These are phyloP conservation scores for Apiospora sp. DNA, from an alignment of 2,329 filamentous ascomycete species.

Conservation along the genomic window DNA sequence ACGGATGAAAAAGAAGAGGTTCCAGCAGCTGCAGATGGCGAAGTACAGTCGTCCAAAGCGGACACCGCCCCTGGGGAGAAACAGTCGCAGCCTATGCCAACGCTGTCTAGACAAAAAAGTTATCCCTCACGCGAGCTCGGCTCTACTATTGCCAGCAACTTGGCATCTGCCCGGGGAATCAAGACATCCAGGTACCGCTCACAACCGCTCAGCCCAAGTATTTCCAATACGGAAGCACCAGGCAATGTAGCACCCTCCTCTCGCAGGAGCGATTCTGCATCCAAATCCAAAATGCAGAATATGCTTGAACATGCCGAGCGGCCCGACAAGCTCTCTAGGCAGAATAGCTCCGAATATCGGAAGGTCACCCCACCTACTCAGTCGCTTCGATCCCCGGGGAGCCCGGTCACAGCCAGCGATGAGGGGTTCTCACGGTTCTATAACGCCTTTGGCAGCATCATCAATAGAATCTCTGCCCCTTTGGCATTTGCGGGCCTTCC, in stretches of 20 bases:
- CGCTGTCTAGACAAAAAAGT: conserved; percentile 53
- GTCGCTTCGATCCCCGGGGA: conserved; percentile 40
- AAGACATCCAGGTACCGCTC: conserved; percentile 65
- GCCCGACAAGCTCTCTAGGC: conserved; percentile 40
- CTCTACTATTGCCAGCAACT: conserved; percentile 87
- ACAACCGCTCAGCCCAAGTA: conserved; percentile 73
- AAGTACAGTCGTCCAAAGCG: conserved; percentile 32
- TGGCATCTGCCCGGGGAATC: conserved; percentile 87
- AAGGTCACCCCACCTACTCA: conserved; percentile 37
- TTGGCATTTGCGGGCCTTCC: conserved; percentile 93
- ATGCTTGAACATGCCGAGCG: conserved; percentile 60
- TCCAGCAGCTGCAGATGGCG: conserved; percentile 32
- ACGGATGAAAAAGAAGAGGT: conserved; percentile 47
- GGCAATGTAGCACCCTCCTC: conserved; percentile 70
- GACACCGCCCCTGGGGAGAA: conserved; percentile 34
- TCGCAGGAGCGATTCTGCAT: conserved; percentile 56
- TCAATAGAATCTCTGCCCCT: conserved; percentile 88
- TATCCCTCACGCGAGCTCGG: conserved; percentile 72
- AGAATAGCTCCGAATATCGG: conserved; percentile 35
- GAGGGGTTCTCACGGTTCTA: conserved; percentile 93
- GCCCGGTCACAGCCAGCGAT: conserved; percentile 54
- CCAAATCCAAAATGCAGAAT: conserved; percentile 62
- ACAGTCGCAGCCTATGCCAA: conserved; percentile 43
- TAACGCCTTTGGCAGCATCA: conserved; percentile 85
- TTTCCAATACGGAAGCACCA: conserved; percentile 77